These are phyloP conservation scores for Beauveria australis DNA, from an alignment of 2,329 filamentous ascomycete genomes.

Conservation along the genomic window DNA sequence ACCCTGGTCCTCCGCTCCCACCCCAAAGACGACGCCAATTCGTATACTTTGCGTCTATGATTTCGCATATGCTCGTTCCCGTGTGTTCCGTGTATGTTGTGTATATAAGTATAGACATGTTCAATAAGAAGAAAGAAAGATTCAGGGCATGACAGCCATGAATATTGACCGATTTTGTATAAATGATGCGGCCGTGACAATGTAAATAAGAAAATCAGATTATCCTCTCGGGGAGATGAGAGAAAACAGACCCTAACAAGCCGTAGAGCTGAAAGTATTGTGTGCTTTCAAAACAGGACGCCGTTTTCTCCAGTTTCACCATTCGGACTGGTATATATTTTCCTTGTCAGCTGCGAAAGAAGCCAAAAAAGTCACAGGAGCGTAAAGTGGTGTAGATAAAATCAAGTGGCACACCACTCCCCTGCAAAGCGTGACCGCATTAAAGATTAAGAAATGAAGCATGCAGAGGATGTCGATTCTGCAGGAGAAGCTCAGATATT, in stretches of 20 bases:
- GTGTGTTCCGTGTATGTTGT: slow-evolving; percentile 1
- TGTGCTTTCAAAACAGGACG: not conserved
- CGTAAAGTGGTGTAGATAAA: not conserved
- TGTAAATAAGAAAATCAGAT: not conserved
- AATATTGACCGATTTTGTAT: not conserved
- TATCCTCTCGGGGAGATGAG: not conserved
- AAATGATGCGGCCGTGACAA: slow-evolving; percentile 4
- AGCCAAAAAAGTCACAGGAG: not conserved
- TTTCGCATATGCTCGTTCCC: not conserved
- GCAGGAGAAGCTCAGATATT: not conserved
- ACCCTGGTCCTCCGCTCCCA: not conserved
- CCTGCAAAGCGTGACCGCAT: not conserved
- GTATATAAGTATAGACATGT: not conserved
- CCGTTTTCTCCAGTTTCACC: not conserved
- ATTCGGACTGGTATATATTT: slow-evolving; percentile 1
- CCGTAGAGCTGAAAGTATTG: not conserved
- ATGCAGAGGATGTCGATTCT: slow-evolving; percentile 6
- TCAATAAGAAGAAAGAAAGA: not conserved
- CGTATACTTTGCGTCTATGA: slow-evolving; percentile 6
- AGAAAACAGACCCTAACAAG: not conserved
- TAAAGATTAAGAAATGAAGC: slow-evolving; percentile 4
- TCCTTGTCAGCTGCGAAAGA: not conserved
- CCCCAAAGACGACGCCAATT: not conserved
- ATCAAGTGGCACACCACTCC: not conserved
- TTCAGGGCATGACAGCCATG: not conserved